Evolutionary conservation across 768 basidiomycete species (phyloP), one percentile per base, ranked within the genome.

Genomic region (Mycena filopes): DNA sequence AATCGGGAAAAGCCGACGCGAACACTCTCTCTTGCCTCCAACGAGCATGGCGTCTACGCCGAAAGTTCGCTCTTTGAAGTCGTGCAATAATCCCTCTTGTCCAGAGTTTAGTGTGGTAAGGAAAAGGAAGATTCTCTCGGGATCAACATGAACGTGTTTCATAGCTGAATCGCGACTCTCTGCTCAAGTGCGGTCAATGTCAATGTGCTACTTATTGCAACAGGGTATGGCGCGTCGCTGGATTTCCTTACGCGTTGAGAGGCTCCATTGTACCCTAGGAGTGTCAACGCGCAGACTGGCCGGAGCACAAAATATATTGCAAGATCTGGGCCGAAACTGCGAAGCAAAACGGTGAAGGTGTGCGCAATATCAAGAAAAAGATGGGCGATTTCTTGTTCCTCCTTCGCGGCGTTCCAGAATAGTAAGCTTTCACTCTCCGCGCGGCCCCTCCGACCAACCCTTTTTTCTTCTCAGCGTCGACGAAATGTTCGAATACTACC

Each of bases 251-350:
- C 36, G 49, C 23, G 21, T 51, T 54, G 20, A 51, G 51, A 16
- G 26, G 55, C n/a, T n/a, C n/a, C n/a, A n/a, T n/a, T n/a, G n/a
- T n/a, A n/a, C 20, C 13, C 33, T 26, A 65, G 64, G 57, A 65
- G 25, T 65, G 64, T 15, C 64, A 65, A 46, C 64, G 64, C 43
- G 51, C 57, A 11, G 57, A 65, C 51, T 65, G 64, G 64, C 45
- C 64, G n/a, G 57, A 55, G 26, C 64, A 65, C 51, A 65, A 65
- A 25, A 23, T 54, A 40, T 54, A 59, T 15, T 65, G 64, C 23
- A 47, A 53, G 42, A 38, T 49, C 20, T 64, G 63, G 63, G 23
- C 25, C 18, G 47, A 29, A 5, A 54, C 63, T 5, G 57, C 63
- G 20, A 48, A 28, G 40, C 31, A 1, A 36, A 48, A 36, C 28